These are phyloP conservation scores for Metrosideros polymorpha DNA, from an alignment of 441 rosid genomes.

Conservation along the genomic window DNA sequence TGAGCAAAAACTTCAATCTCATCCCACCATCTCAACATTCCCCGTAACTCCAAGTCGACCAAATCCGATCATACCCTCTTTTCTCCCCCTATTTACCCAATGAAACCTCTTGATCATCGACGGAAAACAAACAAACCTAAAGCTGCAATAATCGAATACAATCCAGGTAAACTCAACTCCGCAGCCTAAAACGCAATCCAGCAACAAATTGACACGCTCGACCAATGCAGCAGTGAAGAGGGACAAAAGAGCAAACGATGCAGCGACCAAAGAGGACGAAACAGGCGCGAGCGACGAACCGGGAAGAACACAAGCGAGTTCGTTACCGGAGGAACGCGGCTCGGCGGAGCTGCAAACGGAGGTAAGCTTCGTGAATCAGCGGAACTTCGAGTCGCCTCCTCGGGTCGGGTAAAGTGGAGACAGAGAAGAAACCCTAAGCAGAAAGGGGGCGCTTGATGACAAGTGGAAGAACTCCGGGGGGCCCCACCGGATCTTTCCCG, in stretches of 20 bases:
- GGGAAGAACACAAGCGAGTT: neutral
- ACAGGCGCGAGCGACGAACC: neutral
- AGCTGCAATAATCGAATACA: neutral
- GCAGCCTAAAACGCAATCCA: neutral
- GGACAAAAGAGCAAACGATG: neutral
- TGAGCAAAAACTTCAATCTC: neutral
- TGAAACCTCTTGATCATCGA: neutral
- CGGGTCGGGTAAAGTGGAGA: neutral
- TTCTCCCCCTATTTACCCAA: neutral
- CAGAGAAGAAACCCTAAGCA: neutral
- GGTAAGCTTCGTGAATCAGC: neutral
- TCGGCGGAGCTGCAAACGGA: neutral
- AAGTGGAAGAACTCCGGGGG: neutral
- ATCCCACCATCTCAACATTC: neutral
- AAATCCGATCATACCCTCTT: neutral
- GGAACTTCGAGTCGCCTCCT: neutral
- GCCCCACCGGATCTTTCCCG: slow-evolving; percentile 12
- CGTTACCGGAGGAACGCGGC: neutral
- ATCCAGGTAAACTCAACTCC: neutral
- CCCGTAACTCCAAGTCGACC: neutral
- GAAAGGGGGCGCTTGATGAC: neutral
- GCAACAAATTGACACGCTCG: neutral
- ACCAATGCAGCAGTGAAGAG: neutral
- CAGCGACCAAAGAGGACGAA: neutral
- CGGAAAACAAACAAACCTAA: neutral